phyloP scores from a whole-genome alignment of 2,329 filamentous ascomycete genomes.

The Diplodia intermedia region DNA sequence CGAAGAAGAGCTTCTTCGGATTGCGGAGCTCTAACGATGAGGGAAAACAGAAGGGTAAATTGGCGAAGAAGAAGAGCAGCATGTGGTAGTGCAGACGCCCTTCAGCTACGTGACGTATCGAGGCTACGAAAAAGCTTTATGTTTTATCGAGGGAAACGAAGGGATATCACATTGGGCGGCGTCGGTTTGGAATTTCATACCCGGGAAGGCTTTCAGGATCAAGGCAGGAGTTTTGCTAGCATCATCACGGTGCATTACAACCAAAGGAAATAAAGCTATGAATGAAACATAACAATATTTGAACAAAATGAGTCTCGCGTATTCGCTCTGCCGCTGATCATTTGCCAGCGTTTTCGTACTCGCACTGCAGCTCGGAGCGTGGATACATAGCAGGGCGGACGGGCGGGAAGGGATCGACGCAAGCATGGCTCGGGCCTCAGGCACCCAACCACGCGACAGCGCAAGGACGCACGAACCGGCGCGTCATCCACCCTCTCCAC shows the following conservation, averaged over 20 bases:
- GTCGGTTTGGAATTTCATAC: slow-evolving; percentile 12
- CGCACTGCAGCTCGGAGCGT: neutral
- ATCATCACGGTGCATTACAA: neutral
- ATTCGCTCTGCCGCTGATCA: neutral
- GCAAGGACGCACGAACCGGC: neutral
- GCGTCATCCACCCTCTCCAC: slow-evolving; percentile 4
- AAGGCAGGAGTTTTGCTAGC: neutral
- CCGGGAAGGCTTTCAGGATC: neutral
- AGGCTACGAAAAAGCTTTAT: neutral
- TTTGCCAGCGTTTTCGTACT: neutral
- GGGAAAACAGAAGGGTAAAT: neutral
- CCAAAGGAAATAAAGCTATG: neutral
- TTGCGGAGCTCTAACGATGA: slow-evolving; percentile 44
- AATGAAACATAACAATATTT: neutral
- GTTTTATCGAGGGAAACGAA: neutral
- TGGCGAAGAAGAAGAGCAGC: slow-evolving; percentile 54
- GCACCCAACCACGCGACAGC: neutral
- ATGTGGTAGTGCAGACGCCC: slow-evolving; percentile 46
- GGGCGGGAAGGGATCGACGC: slow-evolving; percentile 1
- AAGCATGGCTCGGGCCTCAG: slow-evolving; percentile 16
- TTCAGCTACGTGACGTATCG: neutral
- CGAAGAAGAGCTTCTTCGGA: slow-evolving; percentile 49
- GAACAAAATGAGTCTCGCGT: neutral
- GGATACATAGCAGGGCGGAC: neutral
- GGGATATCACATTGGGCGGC: slow-evolving; percentile 3